A percentile compares a stretch with the other conserved stretches of the same genome.
Evolutionary conservation across 1,139 yeast genomes (phyloP).

Genomic region (Kodamaea sp.): DNA sequence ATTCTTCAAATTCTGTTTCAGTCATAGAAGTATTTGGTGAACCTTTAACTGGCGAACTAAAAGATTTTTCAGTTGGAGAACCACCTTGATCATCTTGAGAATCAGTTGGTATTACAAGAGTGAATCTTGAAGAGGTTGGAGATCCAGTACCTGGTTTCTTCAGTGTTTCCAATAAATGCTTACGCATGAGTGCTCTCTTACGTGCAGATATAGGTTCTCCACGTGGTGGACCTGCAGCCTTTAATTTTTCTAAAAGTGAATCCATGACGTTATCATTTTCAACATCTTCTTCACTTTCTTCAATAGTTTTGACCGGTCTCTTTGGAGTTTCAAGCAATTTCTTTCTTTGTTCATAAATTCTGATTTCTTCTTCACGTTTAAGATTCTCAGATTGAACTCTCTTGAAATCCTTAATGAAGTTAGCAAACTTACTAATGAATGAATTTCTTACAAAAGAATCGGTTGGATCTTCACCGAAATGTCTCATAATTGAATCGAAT

Average conservation of each 20-base stretch:
- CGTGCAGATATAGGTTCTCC: slow-evolving; percentile 80
- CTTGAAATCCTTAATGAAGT: slow-evolving; percentile 71
- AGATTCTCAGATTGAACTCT: slow-evolving; percentile 75
- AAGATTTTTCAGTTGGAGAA: slow-evolving; percentile 7
- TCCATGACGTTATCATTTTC: slow-evolving; percentile 64
- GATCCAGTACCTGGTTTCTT: slow-evolving; percentile 11
- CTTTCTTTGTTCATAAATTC: slow-evolving; percentile 73
- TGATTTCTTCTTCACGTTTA: slow-evolving; percentile 73
- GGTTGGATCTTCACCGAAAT: slow-evolving; percentile 72
- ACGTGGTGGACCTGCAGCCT: slow-evolving; percentile 68
- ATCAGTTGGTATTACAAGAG: slow-evolving; percentile 15
- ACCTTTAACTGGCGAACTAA: slow-evolving; percentile 1
- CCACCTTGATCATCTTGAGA: slow-evolving; percentile 13
- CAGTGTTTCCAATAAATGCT: slow-evolving; percentile 46
- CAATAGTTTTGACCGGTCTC: slow-evolving; percentile 18
- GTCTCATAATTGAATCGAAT: slow-evolving; percentile 66
- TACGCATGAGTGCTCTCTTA: slow-evolving; percentile 75
- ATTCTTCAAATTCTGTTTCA: slow-evolving; percentile 5
- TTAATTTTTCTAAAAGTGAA: slow-evolving; percentile 63
- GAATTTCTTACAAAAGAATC: slow-evolving; percentile 64
- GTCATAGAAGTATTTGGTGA: slow-evolving; percentile 7
- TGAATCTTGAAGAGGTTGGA: not conserved
- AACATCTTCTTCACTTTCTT: slow-evolving; percentile 23
- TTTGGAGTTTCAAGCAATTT: slow-evolving; percentile 51
- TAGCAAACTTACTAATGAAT: slow-evolving; percentile 70